Evolutionary conservation across 768 basidiomycete genomes (phyloP), one percentile per base, ranked within the genome.

Genomic region (Leucocoprinus birnbaumii): DNA sequence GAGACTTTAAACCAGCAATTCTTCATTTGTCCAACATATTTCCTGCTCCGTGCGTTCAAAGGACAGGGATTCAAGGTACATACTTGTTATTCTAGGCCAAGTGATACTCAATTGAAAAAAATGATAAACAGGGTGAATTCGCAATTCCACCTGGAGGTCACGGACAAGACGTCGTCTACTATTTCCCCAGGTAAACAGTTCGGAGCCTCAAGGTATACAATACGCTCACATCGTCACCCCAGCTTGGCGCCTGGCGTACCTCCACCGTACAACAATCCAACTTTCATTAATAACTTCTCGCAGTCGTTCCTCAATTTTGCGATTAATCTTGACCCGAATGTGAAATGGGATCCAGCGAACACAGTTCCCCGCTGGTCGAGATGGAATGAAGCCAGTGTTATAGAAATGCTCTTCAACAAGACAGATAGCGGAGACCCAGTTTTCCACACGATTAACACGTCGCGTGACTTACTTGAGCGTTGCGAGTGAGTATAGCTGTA

Each of bases 381-480:
- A 8, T 77, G 70, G 67, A 49, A 51, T 2, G 59, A 55, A 1
- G 59, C 57, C 2, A 58, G 24, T 56, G 18, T 18, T 6, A 56
- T 52, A 2, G 79, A 80, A 63, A 79, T 83, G 76, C 50, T 79
- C 7, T 83, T 80, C 60, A 81, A 78, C 54, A 53, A 62, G 47
- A 76, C 75, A 1, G 68, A 46, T 11, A 59, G 58, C 0, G 65
- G 62, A 14, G 55, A 19, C 65, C 76, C 2, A 63, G 54, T 55
- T 10, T 55, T 55, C 21, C 38, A 16, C 16, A 7, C 54, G 22
- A 37, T 49, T 24, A 7, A 25, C 3, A 55, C 54, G 16, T 35
- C 47, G 1, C 19, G 7, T 6, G 27, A 34, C 11, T 48, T 55
- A 16, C 31, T 55, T 31, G 47, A 55, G 10, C 54, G 54, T 34